Evolutionary conservation across 2,329 filamentous ascomycete genomes (phyloP).

Genomic region (Nothophoma quercina): DNA sequence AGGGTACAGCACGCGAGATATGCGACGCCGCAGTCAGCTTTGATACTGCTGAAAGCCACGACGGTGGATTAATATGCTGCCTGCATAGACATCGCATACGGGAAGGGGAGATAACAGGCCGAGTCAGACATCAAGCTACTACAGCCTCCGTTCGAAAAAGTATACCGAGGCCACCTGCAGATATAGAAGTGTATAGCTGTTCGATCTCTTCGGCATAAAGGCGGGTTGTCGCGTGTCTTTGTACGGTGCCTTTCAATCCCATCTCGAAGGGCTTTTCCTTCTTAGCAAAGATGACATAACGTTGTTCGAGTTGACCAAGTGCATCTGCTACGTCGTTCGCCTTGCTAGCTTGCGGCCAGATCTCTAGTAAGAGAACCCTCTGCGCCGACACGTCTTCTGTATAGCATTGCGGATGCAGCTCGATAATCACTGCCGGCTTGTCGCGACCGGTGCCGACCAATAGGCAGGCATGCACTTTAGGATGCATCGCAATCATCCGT

Average conservation of each 20-base stretch:
- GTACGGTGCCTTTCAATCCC: conserved; percentile 57
- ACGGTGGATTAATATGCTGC: too few relatives aligned
- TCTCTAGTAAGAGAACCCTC: conserved; percentile 52
- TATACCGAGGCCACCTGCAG: conserved; percentile 10
- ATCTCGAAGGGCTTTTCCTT: conserved; percentile 55
- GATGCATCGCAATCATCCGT: conserved; percentile 36
- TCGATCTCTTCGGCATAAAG: conserved; percentile 59
- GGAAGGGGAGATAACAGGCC: too few relatives aligned
- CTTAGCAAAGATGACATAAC: conserved; percentile 54
- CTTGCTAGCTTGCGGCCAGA: conserved; percentile 51
- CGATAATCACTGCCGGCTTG: conserved; percentile 43
- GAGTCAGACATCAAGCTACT: background rate
- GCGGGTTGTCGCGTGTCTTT: conserved; percentile 50
- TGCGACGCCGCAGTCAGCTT: background rate
- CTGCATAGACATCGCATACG: too few relatives aligned
- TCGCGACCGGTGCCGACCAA: conserved; percentile 43
- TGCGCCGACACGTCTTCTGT: conserved; percentile 23
- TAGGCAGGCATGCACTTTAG: conserved; percentile 40
- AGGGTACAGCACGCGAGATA: background rate
- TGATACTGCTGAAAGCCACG: background rate
- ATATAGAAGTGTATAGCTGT: conserved; percentile 49
- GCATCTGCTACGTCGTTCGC: conserved; percentile 54
- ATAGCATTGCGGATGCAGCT: conserved; percentile 31
- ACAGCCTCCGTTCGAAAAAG: conserved; percentile 20
- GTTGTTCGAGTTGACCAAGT: conserved; percentile 54